Evolutionary conservation across 257 asterid species (phyloP), one percentile per base, ranked within the genome.

Genomic region (Mitragyna speciosa): DNA sequence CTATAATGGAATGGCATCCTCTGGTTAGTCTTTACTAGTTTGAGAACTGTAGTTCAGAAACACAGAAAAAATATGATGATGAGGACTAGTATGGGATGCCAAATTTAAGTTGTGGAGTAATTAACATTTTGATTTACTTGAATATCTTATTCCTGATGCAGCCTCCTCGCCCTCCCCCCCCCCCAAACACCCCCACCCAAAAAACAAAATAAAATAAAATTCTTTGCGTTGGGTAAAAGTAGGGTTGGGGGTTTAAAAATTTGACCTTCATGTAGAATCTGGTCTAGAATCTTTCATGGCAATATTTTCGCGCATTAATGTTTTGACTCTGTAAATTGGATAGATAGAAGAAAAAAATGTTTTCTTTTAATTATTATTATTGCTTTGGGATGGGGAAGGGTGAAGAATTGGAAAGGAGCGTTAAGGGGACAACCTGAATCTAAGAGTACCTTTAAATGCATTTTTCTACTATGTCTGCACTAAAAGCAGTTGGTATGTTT

Each of bases 401-500:
- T 54, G n/a, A 24, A 9, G 31, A 20, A 1, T 58, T 59, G 63
- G 26, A 36, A 75, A 75, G 56, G 52, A 3, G 63, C 2, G 8
- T 54, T 54, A 22, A 61, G 30, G 36, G 31, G 31, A n/a, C 33
- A 61, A 36, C 33, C 33, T 28, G 43, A 12, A 14, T 31, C 10
- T 30, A 30, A 47, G 24, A 6, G 52, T 61, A 26, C 24, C 49
- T 39, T 45, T 59, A 63, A 10, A 65, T 28, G n/a, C 10, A 28
- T 12, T 5, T n/a, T 64, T 24, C 7, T 33, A 64, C 73, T 49
- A 6, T 41, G 51, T 30, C 48, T 59, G 51, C 59, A 58, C 48
- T 70, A 68, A 52, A 52, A 79, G 31, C 75, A 67, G 30, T 75
- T 75, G 43, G 49, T 78, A 31, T 71, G 58, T 24, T 75, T 72